Evolutionary conservation across 1,284 basidiomycete genomes (phyloP), one percentile per base, ranked within the genome.

Genomic region (Tylopilus orsonianus): DNA sequence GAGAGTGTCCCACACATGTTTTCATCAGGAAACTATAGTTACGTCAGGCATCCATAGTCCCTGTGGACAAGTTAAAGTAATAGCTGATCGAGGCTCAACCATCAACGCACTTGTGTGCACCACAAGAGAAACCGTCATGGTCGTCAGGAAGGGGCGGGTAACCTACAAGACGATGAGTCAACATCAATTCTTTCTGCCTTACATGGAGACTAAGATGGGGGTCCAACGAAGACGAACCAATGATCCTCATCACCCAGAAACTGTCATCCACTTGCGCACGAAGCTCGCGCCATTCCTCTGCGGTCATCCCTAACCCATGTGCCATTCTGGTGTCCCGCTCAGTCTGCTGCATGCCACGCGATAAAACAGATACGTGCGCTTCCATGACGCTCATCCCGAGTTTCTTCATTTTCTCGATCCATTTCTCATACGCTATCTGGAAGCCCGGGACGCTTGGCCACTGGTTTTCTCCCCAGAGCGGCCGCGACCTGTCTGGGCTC

Each of bases 21-120:
- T 24, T 40, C 16, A 43, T 37, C 29, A 44, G 30, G 36, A 45
- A 30, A 26, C 4, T 10, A 36, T 27, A 59, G 77, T 62, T 68
- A 90, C 87, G 90, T 92, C 55, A 93, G 65, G 65, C 89, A 92
- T 13, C 91, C 90, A 56, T 93, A 93, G 63, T 93, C 91, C 61
- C 84, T 88, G 61, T 18, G 48, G 35, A 26, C 35, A 12, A 32
- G 44, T 46, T 32, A 60, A 48, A n/a, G n/a, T n/a, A n/a, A 42
- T 41, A 14, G 18, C 20, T 33, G 34, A 48, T 47, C 19, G 43
- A 33, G 45, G 39, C 33, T 27, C 19, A 35, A 29, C 24, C 22
- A 19, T 40, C 34, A 7, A 54, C 72, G 60, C 61, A 88, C 83
- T 84, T 90, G 68, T 93, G 90, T 44, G 87, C 87, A 20, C 91